These are phyloP conservation scores for Tephrocybe sp. DNA, from an alignment of 768 basidiomycete species.

Conservation along the genomic window DNA sequence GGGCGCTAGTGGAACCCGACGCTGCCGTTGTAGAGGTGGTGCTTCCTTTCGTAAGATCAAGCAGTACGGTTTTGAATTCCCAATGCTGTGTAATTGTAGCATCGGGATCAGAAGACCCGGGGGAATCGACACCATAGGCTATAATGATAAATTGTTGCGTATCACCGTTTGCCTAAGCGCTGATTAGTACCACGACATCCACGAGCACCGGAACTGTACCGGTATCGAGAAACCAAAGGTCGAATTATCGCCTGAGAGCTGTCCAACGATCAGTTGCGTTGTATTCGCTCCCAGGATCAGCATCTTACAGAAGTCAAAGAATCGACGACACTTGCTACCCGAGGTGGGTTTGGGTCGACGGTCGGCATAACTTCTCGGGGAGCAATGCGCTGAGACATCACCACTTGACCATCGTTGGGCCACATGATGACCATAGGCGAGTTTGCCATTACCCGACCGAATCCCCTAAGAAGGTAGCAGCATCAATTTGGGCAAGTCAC, in stretches of 20 bases:
- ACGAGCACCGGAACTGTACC: conserved; percentile 27
- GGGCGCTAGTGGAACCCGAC: conserved; percentile 18
- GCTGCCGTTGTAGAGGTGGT: conserved; percentile 20
- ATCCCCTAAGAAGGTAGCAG: conserved; percentile 60
- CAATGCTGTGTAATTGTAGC: conserved; percentile 50
- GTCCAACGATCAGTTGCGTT: conserved; percentile 9
- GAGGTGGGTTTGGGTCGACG: conserved; percentile 51
- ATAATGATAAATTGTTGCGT: conserved; percentile 52
- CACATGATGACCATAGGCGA: conserved; percentile 76
- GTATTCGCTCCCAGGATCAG: not conserved
- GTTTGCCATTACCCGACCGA: conserved; percentile 53
- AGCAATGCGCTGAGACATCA: conserved; percentile 66
- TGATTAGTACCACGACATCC: not conserved
- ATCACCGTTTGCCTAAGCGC: conserved; percentile 39
- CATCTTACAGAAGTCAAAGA: conserved; percentile 39
- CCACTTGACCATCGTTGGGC: conserved; percentile 64
- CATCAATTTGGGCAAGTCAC: not conserved
- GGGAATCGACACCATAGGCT: conserved; percentile 53
- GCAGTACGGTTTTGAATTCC: conserved; percentile 36
- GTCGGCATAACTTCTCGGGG: conserved; percentile 54
- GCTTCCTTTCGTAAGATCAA: conserved; percentile 49
- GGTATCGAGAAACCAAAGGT: conserved; percentile 52
- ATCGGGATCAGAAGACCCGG: conserved; percentile 41
- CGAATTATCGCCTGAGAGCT: conserved; percentile 43
- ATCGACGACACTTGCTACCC: conserved; percentile 42